Percentiles rank a stretch among this genome's conserved stretches.
These are phyloP conservation scores for Dalechampia spathulata DNA, from an alignment of 441 rosid genomes.

Conservation along the genomic window DNA sequence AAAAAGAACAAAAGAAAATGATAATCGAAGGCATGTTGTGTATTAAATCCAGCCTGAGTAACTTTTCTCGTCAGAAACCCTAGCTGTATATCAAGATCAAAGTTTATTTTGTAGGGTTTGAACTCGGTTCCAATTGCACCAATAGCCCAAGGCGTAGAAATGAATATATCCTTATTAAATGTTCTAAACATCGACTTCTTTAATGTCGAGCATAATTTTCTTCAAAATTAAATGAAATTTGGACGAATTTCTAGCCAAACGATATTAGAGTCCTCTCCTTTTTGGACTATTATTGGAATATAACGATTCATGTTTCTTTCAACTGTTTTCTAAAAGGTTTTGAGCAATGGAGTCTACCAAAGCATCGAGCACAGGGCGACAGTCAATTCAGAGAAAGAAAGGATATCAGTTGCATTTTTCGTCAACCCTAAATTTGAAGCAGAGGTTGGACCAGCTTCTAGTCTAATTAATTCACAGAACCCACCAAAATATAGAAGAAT, in stretches of 20 bases:
- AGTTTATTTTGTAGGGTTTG: not conserved
- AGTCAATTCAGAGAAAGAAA: slow-evolving; percentile 50
- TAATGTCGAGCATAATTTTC: too few relatives aligned
- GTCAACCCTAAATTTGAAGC: slow-evolving; percentile 56
- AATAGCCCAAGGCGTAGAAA: too few relatives aligned
- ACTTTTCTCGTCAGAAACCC: not conserved
- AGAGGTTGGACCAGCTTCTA: slow-evolving; percentile 29
- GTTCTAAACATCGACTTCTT: not conserved
- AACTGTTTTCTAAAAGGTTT: slow-evolving; percentile 31
- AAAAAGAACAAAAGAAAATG: too few relatives aligned
- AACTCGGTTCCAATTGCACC: not conserved
- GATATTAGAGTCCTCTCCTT: too few relatives aligned
- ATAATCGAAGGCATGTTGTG: too few relatives aligned
- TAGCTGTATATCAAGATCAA: not conserved
- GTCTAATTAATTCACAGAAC: slow-evolving; percentile 20
- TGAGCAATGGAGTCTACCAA: slow-evolving; percentile 66
- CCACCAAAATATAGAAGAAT: slow-evolving; percentile 27
- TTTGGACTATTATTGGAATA: too few relatives aligned
- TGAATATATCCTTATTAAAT: not conserved
- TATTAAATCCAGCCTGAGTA: too few relatives aligned
- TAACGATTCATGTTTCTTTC: too few relatives aligned
- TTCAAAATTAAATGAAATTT: too few relatives aligned
- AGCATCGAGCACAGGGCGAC: slow-evolving; percentile 79
- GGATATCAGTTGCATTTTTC: slow-evolving; percentile 66
- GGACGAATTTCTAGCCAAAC: too few relatives aligned